phyloP scores from a whole-genome alignment of 352 stramenopile genomes.

The Nothophytophthora sp. region DNA sequence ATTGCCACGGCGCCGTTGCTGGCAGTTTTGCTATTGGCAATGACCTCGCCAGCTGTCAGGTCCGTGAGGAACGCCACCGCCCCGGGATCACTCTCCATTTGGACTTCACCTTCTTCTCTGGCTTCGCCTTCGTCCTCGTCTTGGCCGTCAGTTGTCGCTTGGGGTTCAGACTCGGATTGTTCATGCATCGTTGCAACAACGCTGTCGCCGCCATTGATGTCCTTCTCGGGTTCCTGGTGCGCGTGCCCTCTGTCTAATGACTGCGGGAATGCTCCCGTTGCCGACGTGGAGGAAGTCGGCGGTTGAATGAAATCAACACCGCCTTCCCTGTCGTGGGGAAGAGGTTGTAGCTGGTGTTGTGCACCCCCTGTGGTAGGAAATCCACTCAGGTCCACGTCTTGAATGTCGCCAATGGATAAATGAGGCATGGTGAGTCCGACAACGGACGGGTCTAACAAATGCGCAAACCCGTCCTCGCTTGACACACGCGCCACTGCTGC shows the following conservation, averaged over 20 bases:
- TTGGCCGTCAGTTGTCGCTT: neutral
- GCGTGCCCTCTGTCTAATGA: no score
- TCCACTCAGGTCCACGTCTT: conserved; percentile 54
- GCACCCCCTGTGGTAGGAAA: conserved; percentile 34
- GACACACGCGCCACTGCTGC: conserved; percentile 2
- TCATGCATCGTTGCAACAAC: no score
- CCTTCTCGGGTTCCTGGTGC: no score
- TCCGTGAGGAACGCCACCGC: conserved; percentile 31
- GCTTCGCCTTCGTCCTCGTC: conserved; percentile 2
- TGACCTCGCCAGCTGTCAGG: conserved; percentile 7
- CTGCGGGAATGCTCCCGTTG: no score
- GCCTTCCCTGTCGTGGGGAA: neutral
- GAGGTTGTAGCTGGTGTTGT: conserved; percentile 17
- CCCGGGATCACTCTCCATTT: conserved; percentile 19
- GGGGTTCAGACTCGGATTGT: conserved; percentile 24
- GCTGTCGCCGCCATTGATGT: no score
- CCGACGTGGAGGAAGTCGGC: no score
- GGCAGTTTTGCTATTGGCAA: conserved; percentile 7
- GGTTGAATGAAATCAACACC: conserved; percentile 3
- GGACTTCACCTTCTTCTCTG: conserved; percentile 22
- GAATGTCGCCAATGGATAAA: conserved; percentile 63
- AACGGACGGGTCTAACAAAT: conserved; percentile 35
- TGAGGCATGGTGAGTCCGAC: conserved; percentile 35
- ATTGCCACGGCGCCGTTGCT: conserved; percentile 8
- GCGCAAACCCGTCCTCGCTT: conserved; percentile 36